These are phyloP conservation scores for Trichosanthes truncata DNA, from an alignment of 306 rosid species.

Conservation along the genomic window DNA sequence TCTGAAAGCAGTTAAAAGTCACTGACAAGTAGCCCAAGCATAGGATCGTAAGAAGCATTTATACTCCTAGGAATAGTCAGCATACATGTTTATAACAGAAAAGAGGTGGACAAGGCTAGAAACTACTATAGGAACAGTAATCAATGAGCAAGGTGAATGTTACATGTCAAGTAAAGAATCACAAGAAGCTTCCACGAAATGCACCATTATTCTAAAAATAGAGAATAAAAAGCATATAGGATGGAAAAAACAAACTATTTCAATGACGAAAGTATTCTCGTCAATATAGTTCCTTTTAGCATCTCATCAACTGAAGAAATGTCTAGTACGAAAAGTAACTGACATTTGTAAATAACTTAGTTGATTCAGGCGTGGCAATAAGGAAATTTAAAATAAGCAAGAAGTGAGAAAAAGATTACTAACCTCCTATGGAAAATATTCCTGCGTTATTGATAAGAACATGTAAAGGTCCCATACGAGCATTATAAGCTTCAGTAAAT, in stretches of 20 bases:
- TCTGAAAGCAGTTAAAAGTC: background rate
- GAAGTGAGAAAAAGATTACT: slow-evolving; percentile 4
- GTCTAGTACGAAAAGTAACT: background rate
- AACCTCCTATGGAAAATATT: slow-evolving; percentile 93
- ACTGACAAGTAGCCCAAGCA: background rate
- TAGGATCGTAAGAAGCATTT: background rate
- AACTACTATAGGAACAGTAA: background rate
- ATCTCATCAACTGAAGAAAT: background rate
- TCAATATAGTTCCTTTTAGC: background rate
- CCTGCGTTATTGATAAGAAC: slow-evolving; percentile 98
- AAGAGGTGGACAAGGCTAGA: background rate
- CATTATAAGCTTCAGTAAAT: slow-evolving; percentile 81
- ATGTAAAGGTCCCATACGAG: slow-evolving; percentile 73
- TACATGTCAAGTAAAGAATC: background rate
- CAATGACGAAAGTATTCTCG: background rate
- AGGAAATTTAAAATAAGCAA: background rate
- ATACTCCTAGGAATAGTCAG: background rate
- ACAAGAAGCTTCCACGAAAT: background rate
- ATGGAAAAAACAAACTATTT: background rate
- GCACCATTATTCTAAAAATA: background rate
- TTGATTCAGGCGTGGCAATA: slow-evolving; percentile 1
- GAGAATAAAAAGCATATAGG: background rate
- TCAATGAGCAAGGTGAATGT: background rate
- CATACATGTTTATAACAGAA: background rate
- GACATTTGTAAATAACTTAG: background rate